A percentile compares a stretch with the other conserved stretches of the same genome.
Evolutionary conservation across 2,329 filamentous ascomycete genomes (phyloP).

Genomic region (Cladosporium sp.): DNA sequence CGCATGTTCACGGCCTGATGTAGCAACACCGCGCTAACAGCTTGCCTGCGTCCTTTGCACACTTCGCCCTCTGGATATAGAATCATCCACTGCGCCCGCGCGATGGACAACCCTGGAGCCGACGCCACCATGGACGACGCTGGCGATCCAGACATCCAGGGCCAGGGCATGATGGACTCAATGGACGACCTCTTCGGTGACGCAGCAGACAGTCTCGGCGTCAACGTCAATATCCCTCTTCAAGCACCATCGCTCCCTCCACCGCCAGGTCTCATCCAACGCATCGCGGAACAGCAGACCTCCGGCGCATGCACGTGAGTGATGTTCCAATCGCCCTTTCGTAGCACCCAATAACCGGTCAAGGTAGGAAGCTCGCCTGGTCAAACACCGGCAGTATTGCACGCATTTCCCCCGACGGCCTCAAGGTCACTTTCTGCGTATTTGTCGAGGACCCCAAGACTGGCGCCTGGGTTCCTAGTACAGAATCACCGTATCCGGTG

Average conservation of each 20-base stretch:
- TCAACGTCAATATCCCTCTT: conserved; percentile 54
- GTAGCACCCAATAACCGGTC: conserved; percentile 5
- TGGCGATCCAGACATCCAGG: conserved; percentile 13
- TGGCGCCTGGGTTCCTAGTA: conserved; percentile 69
- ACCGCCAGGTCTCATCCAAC: conserved; percentile 58
- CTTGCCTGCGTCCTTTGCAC: not conserved
- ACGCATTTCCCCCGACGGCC: conserved; percentile 66
- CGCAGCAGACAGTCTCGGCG: conserved; percentile 44
- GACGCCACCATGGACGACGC: conserved; percentile 19
- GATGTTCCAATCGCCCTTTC: conserved; percentile 17
- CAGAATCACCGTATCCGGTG: conserved; percentile 62
- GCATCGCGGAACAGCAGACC: conserved; percentile 68
- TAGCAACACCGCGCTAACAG: not conserved
- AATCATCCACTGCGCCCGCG: not conserved
- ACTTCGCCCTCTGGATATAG: not conserved
- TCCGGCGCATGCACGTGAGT: conserved; percentile 76
- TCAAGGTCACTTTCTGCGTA: conserved; percentile 64
- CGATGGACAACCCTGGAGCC: conserved; percentile 3
- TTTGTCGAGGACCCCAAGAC: conserved; percentile 62
- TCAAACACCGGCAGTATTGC: conserved; percentile 83
- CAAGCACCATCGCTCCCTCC: conserved; percentile 34
- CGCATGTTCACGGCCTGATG: not conserved
- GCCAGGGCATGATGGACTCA: conserved; percentile 47
- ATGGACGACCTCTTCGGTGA: conserved; percentile 74
- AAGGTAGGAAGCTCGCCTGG: conserved; percentile 70